Percentiles rank a stretch among this genome's conserved stretches.
phyloP scores from a whole-genome alignment of 257 asterid species.

The Eustoma russellianum region DNA sequence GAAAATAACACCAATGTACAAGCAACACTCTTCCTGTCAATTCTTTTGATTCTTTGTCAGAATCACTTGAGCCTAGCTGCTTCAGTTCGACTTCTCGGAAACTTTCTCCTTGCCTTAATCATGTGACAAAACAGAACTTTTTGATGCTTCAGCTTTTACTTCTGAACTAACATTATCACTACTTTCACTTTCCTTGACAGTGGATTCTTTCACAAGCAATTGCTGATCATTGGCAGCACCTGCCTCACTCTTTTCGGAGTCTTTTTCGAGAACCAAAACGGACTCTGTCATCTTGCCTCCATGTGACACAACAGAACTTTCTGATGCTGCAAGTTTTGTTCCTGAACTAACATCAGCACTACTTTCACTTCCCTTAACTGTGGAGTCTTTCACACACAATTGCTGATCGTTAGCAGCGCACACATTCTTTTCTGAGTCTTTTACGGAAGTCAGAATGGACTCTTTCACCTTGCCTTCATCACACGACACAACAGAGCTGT shows the following conservation, averaged over 20 bases:
- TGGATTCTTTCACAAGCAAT: background rate
- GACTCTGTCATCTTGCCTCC: constrained; percentile 2
- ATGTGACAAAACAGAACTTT: no score
- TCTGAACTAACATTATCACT: background rate
- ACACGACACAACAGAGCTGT: no score
- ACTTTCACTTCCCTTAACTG: background rate
- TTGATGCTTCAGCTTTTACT: no score
- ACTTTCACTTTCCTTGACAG: background rate
- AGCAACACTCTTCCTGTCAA: constrained; percentile 5
- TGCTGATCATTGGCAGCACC: no score
- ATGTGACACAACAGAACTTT: background rate
- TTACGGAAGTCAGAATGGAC: background rate
- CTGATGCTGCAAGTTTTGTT: background rate
- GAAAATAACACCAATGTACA: background rate
- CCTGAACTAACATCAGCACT: background rate
- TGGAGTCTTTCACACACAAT: background rate
- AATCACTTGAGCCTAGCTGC: no score
- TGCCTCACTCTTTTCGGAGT: no score
- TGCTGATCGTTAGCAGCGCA: no score
- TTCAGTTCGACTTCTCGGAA: background rate
- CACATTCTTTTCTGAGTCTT: no score
- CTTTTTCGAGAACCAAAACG: background rate
- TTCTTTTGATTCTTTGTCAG: no score
- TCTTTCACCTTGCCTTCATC: background rate
- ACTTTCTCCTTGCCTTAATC: no score